A percentile compares a stretch with the other conserved stretches of the same genome.
These are phyloP conservation scores for Fusarium brachygibbosum DNA, from an alignment of 2,329 filamentous ascomycete species.

Conservation along the genomic window DNA sequence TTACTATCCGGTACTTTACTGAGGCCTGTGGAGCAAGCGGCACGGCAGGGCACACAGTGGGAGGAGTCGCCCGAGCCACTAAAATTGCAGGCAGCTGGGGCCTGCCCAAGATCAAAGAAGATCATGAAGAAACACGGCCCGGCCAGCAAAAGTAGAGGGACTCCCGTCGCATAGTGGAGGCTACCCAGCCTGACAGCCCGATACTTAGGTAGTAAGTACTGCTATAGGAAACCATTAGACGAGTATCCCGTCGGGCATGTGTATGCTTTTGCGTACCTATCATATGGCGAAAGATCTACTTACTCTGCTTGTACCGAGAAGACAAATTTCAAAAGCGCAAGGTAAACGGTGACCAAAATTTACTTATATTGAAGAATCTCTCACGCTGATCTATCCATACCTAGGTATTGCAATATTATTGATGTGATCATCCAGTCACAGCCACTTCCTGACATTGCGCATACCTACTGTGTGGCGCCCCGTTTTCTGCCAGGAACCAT, in stretches of 20 bases:
- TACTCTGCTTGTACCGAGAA: background rate
- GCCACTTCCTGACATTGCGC: background rate
- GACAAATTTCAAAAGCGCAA: background rate
- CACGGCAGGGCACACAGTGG: conserved; percentile 35
- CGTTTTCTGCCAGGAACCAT: background rate
- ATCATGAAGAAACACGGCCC: conserved; percentile 11
- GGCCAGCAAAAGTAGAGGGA: conserved; percentile 24
- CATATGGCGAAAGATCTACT: background rate
- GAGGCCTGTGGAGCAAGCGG: conserved; percentile 27
- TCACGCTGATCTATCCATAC: background rate
- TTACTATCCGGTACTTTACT: background rate
- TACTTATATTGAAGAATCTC: background rate
- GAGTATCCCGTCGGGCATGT: background rate
- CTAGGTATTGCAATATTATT: too few relatives aligned
- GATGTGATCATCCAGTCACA: background rate
- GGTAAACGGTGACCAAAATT: background rate
- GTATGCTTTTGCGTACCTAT: background rate
- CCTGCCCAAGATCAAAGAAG: background rate
- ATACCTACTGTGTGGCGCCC: background rate
- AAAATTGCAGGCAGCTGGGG: conserved; percentile 18
- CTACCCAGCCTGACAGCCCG: too few relatives aligned
- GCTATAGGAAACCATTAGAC: background rate
- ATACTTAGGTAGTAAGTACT: too few relatives aligned
- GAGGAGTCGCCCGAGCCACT: conserved; percentile 25
- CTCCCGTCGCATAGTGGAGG: background rate